These are phyloP conservation scores for Saccharomycopsis fibuligera DNA, from an alignment of 805 yeast species.

Conservation along the genomic window DNA sequence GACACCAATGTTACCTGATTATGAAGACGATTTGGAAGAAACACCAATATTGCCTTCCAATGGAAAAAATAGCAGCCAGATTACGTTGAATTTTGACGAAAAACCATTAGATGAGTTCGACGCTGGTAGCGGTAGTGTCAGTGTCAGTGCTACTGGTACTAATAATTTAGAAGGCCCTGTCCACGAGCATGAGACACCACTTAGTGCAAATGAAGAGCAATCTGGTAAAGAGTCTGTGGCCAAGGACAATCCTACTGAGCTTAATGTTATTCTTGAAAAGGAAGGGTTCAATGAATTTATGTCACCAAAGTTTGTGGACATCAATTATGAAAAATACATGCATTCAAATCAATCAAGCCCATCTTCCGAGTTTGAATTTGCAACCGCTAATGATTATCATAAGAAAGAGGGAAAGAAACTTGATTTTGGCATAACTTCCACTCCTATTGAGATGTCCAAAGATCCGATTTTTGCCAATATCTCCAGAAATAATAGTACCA, in stretches of 20 bases:
- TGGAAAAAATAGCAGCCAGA: conserved; percentile 17
- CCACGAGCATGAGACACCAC: background rate
- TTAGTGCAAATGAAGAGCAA: background rate
- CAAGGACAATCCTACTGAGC: conserved; percentile 7
- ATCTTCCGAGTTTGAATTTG: conserved; percentile 13
- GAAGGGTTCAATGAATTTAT: conserved; percentile 13
- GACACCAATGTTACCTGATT: conserved; percentile 18
- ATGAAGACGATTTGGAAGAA: conserved; percentile 19
- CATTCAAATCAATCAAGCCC: conserved; percentile 13
- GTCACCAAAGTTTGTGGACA: conserved; percentile 9
- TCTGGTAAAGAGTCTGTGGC: background rate
- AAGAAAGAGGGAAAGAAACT: conserved; percentile 5
- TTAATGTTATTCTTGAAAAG: conserved; percentile 8
- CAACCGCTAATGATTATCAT: conserved; percentile 9
- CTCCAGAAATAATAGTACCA: background rate
- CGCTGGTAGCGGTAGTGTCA: background rate
- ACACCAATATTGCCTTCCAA: conserved; percentile 15
- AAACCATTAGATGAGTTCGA: background rate
- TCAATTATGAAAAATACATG: conserved; percentile 14
- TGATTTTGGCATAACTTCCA: conserved; percentile 11
- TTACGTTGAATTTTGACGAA: conserved; percentile 18
- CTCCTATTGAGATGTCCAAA: conserved; percentile 21
- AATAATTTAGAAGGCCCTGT: background rate
- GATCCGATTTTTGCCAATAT: conserved; percentile 22
- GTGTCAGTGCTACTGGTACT: background rate